Evolutionary conservation across 2,329 filamentous ascomycete species (phyloP), one percentile per base, ranked within the genome.

Genomic region (Polychaeton citri): DNA sequence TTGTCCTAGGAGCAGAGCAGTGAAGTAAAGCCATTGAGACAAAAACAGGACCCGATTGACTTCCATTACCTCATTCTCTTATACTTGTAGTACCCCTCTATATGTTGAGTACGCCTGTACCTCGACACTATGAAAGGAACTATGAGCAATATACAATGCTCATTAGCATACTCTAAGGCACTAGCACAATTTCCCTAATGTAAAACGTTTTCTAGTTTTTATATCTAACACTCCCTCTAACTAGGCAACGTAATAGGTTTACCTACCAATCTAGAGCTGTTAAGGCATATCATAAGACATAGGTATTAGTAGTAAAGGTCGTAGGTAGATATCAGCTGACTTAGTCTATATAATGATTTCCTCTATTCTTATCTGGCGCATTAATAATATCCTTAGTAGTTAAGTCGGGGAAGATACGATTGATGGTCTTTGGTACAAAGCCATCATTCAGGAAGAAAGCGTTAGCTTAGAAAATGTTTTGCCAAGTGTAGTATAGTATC

Each of bases 321-420:
- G 52, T 50, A 1, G 55, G 52, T 39, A 64, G 43, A 34, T 64
- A 64, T 15, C 58, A 56, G 2, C 31, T 37, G 5, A 63, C 55
- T 18, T 61, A 51, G 0, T 24, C 42, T 4, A 45, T 28, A 2
- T 44, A 49, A 30, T 53, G 61, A 3, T 43, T 51, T 0, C 45
- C 54, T 1, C 61, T 59, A 6, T 58, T 44, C 24, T 49, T 45
- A n/a, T 55, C 55, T 26, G 64, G 36, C 9, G 56, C 60, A 32
- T 46, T 38, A 3, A 63, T 37, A 5, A 63, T 51, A 32, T 60
- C 53, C 8, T 43, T 45, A 10, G 52, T 51, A 15, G 63, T 58
- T 43, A 69, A 73, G 42, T 73, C 68, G 9, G 69, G 50, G 45
- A 73, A 73, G 17, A 74, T 56, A 0, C 74, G 48, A 42, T 74